Percentiles rank a stretch among this genome's conserved stretches.
phyloP scores from a whole-genome alignment of 192 early-diverging fungal species.

The Glomus cerebriforme region DNA sequence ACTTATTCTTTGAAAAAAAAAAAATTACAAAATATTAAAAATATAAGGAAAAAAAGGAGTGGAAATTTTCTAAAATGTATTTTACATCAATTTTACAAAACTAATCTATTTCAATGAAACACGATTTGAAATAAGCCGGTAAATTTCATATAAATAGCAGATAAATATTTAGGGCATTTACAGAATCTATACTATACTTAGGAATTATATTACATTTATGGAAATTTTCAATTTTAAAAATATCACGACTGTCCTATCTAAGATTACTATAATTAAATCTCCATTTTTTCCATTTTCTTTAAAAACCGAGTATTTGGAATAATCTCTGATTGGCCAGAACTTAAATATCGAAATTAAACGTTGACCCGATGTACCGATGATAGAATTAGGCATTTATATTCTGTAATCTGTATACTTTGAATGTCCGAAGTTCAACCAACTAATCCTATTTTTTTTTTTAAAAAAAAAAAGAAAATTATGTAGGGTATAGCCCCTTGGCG shows the following conservation, averaged over 20 bases:
- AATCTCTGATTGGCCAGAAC: no score
- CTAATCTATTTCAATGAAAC: background rate
- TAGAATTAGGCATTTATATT: no score
- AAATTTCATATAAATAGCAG: background rate
- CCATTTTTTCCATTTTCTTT: no score
- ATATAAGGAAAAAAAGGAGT: background rate
- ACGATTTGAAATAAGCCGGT: background rate
- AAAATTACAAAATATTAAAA: background rate
- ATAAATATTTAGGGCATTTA: background rate
- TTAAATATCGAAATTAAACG: no score
- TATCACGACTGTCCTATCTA: no score
- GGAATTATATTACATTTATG: background rate
- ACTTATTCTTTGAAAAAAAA: background rate
- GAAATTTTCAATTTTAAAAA: background rate
- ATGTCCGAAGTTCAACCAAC: no score
- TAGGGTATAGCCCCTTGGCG: conserved; percentile 32
- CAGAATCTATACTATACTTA: background rate
- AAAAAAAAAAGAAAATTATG: background rate
- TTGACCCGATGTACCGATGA: no score
- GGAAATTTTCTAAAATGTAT: background rate
- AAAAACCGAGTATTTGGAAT: no score
- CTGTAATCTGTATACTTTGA: no score
- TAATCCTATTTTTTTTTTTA: no score
- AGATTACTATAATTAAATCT: no score
- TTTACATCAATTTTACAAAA: background rate